Conservation (phyloP, 2,329 filamentous ascomycete species). For the Ophiocordyceps australis region DNA sequence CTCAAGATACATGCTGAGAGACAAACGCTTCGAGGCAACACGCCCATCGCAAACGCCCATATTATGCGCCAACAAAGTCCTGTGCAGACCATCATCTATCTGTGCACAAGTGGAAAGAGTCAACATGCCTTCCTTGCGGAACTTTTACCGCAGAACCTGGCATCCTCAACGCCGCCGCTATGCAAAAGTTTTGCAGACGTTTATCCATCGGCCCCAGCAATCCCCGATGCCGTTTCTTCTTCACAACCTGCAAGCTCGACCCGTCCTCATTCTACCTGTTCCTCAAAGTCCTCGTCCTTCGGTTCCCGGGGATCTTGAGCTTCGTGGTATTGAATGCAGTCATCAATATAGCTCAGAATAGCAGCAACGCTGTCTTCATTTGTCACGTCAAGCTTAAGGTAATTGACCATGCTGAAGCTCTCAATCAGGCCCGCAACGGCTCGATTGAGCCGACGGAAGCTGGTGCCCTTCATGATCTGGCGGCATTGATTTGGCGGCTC, state of each 20-base stretch:
- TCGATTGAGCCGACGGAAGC: slow-evolving; percentile 68
- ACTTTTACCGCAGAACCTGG: too few species aligned
- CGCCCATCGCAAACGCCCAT: too few species aligned
- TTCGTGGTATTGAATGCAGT: slow-evolving; percentile 85
- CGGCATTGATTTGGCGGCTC: slow-evolving; percentile 46
- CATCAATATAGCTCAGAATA: slow-evolving; percentile 83
- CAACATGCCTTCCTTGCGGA: too few species aligned
- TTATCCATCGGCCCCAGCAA: not conserved
- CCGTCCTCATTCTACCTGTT: slow-evolving; percentile 19
- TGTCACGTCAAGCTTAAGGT: slow-evolving; percentile 73
- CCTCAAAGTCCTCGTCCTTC: slow-evolving; percentile 33
- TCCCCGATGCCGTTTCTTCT: slow-evolving; percentile 1
- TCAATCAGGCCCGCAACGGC: slow-evolving; percentile 87
- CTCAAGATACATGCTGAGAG: too few species aligned
- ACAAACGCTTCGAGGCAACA: too few species aligned
- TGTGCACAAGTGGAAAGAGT: too few species aligned
- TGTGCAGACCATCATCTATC: too few species aligned
- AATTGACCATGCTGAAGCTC: slow-evolving; percentile 96
- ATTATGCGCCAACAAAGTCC: too few species aligned
- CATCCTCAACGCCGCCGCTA: slow-evolving; percentile 27
- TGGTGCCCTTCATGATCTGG: slow-evolving; percentile 60
- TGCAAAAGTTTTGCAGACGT: slow-evolving; percentile 8
- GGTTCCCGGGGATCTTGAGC: slow-evolving; percentile 82
- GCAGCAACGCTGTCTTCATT: slow-evolving; percentile 79
- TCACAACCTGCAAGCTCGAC: too few species aligned